Evolutionary conservation across 352 stramenopile species (phyloP).

Genomic region (Pythium folliculosum): DNA sequence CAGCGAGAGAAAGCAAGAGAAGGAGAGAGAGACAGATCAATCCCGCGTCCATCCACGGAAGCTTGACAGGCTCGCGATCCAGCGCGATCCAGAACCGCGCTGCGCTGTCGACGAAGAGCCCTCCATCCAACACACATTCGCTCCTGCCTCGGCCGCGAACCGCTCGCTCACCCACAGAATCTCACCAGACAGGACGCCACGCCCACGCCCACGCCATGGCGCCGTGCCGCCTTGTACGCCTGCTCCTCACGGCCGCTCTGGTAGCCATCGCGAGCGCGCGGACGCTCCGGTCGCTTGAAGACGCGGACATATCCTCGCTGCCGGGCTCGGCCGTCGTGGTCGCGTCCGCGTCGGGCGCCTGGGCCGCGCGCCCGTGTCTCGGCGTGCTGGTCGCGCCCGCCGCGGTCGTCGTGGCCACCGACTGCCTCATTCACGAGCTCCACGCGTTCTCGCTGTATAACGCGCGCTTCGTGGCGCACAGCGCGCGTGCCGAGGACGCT

Average conservation of each 20-base stretch:
- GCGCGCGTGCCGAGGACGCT: neutral
- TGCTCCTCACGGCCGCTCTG: neutral
- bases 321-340: conserved; percentile 12
- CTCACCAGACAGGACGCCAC: neutral
- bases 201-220: neutral
- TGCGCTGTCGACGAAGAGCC: neutral
- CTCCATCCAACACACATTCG: neutral
- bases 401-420: conserved; percentile 20
- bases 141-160: neutral
- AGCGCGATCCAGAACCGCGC: neutral
- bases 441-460: neutral
- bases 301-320: neutral
- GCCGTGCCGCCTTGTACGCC: neutral
- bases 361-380: conserved; percentile 1
- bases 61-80: neutral
- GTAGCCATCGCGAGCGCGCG: neutral
- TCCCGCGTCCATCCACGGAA: neutral
- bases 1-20: neutral
- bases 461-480: neutral
- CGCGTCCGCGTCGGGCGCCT: neutral
- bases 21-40: neutral
- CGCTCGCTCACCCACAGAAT: neutral
- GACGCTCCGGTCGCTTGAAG: neutral
- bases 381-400: conserved; percentile 24
- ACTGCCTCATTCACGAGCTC: conserved; percentile 24